These are phyloP conservation scores for Hyphodiscus sp. DNA, from an alignment of 2,329 filamentous ascomycete genomes.

Conservation along the genomic window DNA sequence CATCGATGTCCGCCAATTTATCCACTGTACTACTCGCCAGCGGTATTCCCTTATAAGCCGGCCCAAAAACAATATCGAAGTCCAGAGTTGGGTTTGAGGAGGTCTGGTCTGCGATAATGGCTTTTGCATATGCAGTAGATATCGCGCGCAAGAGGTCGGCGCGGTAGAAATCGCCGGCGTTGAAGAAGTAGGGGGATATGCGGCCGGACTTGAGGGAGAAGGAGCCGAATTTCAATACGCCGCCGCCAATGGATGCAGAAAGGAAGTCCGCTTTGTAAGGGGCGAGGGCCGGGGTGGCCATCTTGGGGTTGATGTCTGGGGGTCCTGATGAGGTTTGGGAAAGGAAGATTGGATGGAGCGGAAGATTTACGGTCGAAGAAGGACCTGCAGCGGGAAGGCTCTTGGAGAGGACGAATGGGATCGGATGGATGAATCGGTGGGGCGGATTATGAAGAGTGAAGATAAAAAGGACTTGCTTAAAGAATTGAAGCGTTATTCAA, in stretches of 20 bases:
- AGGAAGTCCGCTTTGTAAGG: conserved; percentile 70
- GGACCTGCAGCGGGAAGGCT: too few relatives aligned
- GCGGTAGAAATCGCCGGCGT: conserved; percentile 84
- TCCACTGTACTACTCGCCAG: conserved; percentile 73
- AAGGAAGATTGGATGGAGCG: not conserved
- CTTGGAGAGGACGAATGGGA: too few relatives aligned
- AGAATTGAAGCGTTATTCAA: too few relatives aligned
- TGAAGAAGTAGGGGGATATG: conserved; percentile 94
- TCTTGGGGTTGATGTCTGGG: conserved; percentile 2
- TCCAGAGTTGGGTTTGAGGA: conserved; percentile 36
- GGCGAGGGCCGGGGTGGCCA: conserved; percentile 35
- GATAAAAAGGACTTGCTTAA: too few relatives aligned
- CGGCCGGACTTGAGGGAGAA: conserved; percentile 92
- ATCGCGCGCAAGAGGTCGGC: conserved; percentile 72
- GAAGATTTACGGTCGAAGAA: not conserved
- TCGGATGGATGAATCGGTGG: too few relatives aligned
- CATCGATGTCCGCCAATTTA: conserved; percentile 66
- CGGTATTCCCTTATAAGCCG: conserved; percentile 95
- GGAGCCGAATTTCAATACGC: conserved; percentile 72
- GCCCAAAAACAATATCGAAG: conserved; percentile 86
- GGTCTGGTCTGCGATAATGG: conserved; percentile 44
- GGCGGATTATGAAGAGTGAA: too few relatives aligned
- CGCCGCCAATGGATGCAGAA: conserved; percentile 58
- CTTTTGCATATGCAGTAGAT: conserved; percentile 70
- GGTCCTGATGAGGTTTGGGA: conserved; percentile 8